phyloP scores from a whole-genome alignment of 768 basidiomycete species.

The Tylopilus sp. region DNA sequence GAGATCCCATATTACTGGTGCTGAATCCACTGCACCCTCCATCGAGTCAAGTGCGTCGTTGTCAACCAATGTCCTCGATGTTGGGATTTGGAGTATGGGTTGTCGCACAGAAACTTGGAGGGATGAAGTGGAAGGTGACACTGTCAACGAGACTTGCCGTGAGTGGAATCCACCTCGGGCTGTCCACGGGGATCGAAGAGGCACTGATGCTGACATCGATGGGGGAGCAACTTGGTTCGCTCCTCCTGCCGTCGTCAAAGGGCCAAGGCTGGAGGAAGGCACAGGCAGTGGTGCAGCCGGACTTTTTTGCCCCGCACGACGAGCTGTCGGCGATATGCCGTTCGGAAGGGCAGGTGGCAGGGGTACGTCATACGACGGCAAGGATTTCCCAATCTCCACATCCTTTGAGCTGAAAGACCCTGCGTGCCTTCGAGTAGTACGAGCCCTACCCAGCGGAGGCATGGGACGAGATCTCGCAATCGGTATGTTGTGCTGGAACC shows the following conservation, averaged over 20 bases:
- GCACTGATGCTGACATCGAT: slow-evolving; percentile 11
- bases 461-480: slow-evolving; percentile 29
- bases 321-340: slow-evolving; percentile 28
- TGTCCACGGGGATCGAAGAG: slow-evolving; percentile 10
- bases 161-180: slow-evolving; percentile 32
- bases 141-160: slow-evolving; percentile 41
- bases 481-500: slow-evolving; percentile 22
- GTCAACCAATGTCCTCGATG: slow-evolving; percentile 65
- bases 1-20: slow-evolving; percentile 79
- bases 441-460: slow-evolving; percentile 38
- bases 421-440: slow-evolving; percentile 75
- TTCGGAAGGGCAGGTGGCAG: slow-evolving; percentile 26
- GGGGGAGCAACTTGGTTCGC: slow-evolving; percentile 2
- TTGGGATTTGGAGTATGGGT: slow-evolving; percentile 46
- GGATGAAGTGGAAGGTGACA: slow-evolving; percentile 37
- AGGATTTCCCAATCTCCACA: slow-evolving; percentile 79
- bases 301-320: slow-evolving; percentile 52
- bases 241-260: slow-evolving; percentile 8
- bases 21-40: slow-evolving; percentile 72
- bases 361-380: slow-evolving; percentile 60
- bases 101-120: slow-evolving; percentile 25
- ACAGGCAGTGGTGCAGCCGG: slow-evolving; percentile 36
- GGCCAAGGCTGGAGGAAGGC: slow-evolving; percentile 17
- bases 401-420: slow-evolving; percentile 96
- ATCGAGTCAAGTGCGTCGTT: slow-evolving; percentile 78